Conservation (phyloP, 768 basidiomycete genomes). For the Sporobolomyces roseus region DNA sequence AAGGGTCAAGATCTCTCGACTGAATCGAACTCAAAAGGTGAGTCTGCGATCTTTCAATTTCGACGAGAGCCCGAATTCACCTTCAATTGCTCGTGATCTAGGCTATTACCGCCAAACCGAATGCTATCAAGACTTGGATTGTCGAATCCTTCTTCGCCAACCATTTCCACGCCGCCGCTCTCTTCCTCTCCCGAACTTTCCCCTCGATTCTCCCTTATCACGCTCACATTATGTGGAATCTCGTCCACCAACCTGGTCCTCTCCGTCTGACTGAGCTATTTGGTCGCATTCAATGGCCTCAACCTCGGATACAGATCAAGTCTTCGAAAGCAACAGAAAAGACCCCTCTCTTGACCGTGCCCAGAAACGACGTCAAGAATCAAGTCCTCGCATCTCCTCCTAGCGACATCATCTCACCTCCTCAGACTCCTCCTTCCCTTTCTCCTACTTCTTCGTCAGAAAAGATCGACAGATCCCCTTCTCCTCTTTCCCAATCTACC, state of each 20-base stretch:
- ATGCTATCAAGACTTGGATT: constrained; percentile 26
- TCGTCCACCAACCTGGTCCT: constrained; percentile 39
- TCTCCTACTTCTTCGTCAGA: background rate
- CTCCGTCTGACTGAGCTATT: constrained; percentile 5
- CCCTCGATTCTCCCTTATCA: constrained; percentile 62
- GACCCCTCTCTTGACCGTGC: background rate
- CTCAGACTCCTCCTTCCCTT: constrained; percentile 16
- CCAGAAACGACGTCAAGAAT: background rate
- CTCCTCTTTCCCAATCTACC: background rate
- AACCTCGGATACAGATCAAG: constrained; percentile 1
- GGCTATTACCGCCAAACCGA: constrained; percentile 20
- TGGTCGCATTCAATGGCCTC: constrained; percentile 15
- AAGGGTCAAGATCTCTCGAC: constrained; percentile 64
- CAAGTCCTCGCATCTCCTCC: constrained; percentile 11
- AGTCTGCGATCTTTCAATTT: constrained; percentile 39
- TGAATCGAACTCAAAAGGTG: constrained; percentile 75
- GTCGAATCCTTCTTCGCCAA: constrained; percentile 63
- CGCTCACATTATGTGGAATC: constrained; percentile 54
- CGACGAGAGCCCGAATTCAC: background rate
- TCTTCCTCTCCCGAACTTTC: constrained; percentile 70
- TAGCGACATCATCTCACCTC: constrained; percentile 18
- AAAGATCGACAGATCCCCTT: background rate
- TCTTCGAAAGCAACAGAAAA: background rate
- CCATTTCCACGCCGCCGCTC: constrained; percentile 75
- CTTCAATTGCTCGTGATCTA: background rate